Evolutionary conservation across 371 early-diverging fungal species (phyloP), one percentile per base, ranked within the genome.

Genomic region (Smittium mucronatum): DNA sequence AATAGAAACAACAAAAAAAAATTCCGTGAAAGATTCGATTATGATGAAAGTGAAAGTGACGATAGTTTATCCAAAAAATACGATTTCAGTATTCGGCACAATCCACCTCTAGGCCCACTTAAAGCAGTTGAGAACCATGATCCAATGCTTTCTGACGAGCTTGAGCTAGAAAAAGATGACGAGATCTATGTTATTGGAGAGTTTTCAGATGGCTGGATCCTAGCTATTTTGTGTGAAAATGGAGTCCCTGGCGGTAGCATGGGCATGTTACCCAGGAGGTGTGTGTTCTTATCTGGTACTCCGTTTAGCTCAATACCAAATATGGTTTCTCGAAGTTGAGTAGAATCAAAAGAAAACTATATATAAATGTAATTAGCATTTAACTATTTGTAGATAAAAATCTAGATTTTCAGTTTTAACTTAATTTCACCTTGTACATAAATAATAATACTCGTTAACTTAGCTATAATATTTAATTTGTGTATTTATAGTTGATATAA

Each of bases 151-250:
- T 47, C 78, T 2, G 78, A 78, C 29, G 78, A 78, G 68, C 71
- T 78, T 65, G 63, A 28, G 15, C 36, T 75, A 26, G 34, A 66
- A 31, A 59, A 65, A 0, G 75, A 78, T 36, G 70, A 78, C 15
- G 36, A 63, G 8, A 17, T 78, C 26, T 75, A 64, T 68, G 78
- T 78, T 26, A 34, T 78, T 8, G 78, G 78, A 67, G 79, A 78
- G 63, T 78, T 78, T 75, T 77, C 78, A 31, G 78, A 78, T 34
- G 78, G 78, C 33, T 78, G 78, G 78, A 71, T 78, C 29, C 57
- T 78, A 58, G 76, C 78, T 1, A 69, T 78, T 17, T 11, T 47
- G 5, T 47, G 21, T 21, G 21, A 5, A 5, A 78, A 78, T 25
- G 34, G 64, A 2, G 68, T 72, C 35, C 72, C 66, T 29, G 36